These are phyloP conservation scores for Fusarium napiforme DNA, from an alignment of 2,329 filamentous ascomycete species.

Conservation along the genomic window DNA sequence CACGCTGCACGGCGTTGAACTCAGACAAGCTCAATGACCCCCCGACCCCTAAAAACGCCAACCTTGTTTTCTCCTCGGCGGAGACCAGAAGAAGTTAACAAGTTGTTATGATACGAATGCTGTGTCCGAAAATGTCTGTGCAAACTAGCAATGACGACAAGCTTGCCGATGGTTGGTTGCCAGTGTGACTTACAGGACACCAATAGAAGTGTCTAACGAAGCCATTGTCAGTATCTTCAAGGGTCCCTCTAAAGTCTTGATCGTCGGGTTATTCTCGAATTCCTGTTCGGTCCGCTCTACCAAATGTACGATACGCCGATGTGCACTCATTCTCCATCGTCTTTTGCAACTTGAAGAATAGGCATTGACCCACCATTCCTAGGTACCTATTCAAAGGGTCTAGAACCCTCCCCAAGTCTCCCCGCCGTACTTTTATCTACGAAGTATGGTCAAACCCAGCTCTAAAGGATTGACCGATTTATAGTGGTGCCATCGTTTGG, in stretches of 20 bases:
- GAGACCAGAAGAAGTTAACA: constrained; percentile 1
- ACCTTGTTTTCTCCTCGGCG: constrained; percentile 13
- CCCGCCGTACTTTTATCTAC: background rate
- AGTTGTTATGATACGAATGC: background rate
- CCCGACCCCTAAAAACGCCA: constrained; percentile 9
- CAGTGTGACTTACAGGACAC: background rate
- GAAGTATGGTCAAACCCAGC: background rate
- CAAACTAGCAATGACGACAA: constrained; percentile 27
- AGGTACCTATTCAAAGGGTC: constrained; percentile 16
- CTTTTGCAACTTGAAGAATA: constrained; percentile 1
- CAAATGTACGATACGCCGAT: background rate
- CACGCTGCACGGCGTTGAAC: constrained; percentile 34
- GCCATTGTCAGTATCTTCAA: constrained; percentile 8
- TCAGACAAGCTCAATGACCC: constrained; percentile 13
- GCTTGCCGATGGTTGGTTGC: background rate
- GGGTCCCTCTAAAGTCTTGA: constrained; percentile 16
- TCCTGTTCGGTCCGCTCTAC: constrained; percentile 18
- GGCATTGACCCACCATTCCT: constrained; percentile 21
- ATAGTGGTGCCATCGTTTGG: constrained; percentile 37
- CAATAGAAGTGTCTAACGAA: background rate
- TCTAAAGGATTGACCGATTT: background rate
- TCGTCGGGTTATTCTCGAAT: constrained; percentile 8
- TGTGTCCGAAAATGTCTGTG: background rate
- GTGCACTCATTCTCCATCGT: constrained; percentile 1
- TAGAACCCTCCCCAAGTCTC: constrained; percentile 27